A percentile compares a stretch with the other conserved stretches of the same genome.
Conservation (phyloP, 305 asterid species). For the Fraxinus velutina region DNA sequence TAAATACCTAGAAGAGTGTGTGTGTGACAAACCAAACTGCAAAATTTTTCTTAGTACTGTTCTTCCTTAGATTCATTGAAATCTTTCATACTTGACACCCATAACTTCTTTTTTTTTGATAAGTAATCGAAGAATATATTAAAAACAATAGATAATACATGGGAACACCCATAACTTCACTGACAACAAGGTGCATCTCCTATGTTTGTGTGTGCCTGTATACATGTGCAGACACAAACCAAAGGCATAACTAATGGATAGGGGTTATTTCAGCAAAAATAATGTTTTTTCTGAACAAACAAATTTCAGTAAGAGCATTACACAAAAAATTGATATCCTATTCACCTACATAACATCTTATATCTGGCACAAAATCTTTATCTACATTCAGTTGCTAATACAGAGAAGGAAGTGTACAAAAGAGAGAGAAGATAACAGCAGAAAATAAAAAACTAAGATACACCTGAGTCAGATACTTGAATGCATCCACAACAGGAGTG, state of each 20-base stretch:
- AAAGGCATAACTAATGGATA: background rate
- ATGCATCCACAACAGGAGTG: conserved; percentile 98
- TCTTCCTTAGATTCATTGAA: background rate
- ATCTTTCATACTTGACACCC: background rate
- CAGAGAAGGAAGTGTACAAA: conserved; percentile 1
- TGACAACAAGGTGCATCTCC: background rate
- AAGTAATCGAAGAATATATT: no score
- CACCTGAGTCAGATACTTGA: conserved; percentile 96
- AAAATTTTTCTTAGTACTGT: background rate
- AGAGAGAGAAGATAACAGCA: conserved; percentile 9
- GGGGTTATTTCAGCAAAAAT: background rate
- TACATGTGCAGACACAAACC: background rate
- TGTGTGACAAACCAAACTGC: background rate
- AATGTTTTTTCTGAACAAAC: background rate
- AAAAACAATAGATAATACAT: no score
- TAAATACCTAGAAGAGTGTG: background rate
- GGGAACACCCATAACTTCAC: background rate
- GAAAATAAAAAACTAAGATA: conserved; percentile 16
- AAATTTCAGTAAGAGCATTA: background rate
- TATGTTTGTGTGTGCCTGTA: background rate
- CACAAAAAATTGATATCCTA: background rate
- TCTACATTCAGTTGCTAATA: background rate
- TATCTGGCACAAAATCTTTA: background rate
- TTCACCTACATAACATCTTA: background rate
- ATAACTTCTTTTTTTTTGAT: no score